These are phyloP conservation scores for Boletus rubroflammeus DNA, from an alignment of 768 basidiomycete species.

Conservation along the genomic window DNA sequence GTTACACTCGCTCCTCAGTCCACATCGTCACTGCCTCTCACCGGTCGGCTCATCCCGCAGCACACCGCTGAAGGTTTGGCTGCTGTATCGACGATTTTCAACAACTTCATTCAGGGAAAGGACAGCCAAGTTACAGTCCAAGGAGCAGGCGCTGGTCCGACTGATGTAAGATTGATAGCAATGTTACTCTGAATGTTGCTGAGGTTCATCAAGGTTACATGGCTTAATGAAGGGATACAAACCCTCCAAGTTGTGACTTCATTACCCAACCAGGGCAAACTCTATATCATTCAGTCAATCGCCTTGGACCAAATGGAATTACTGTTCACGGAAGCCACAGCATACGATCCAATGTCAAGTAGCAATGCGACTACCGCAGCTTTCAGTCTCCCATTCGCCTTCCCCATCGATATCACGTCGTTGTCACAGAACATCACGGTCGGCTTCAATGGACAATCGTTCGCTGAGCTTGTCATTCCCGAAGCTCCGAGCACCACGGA, in stretches of 20 bases:
- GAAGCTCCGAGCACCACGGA: slow-evolving; percentile 57
- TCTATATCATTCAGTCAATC: slow-evolving; percentile 64
- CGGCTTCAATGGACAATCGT: slow-evolving; percentile 47
- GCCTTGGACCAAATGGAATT: slow-evolving; percentile 55
- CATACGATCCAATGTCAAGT: slow-evolving; percentile 55
- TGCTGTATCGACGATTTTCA: slow-evolving; percentile 63
- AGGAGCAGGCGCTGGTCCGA: slow-evolving; percentile 55
- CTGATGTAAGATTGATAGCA: slow-evolving; percentile 40
- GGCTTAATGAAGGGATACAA: slow-evolving; percentile 72
- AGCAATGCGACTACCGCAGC: slow-evolving; percentile 58
- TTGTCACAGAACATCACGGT: slow-evolving; percentile 58
- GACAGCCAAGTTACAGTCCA: slow-evolving; percentile 57
- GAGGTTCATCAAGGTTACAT: slow-evolving; percentile 47
- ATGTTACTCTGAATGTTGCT: neutral
- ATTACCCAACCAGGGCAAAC: slow-evolving; percentile 59
- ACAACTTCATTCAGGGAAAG: slow-evolving; percentile 65
- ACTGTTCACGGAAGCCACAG: slow-evolving; percentile 52
- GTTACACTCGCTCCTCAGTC: slow-evolving; percentile 55
- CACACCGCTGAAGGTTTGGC: slow-evolving; percentile 47
- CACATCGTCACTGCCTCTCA: slow-evolving; percentile 49
- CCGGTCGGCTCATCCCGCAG: slow-evolving; percentile 66
- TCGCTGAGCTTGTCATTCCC: slow-evolving; percentile 60
- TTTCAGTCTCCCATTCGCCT: slow-evolving; percentile 66
- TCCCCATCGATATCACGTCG: slow-evolving; percentile 64
- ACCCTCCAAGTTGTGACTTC: slow-evolving; percentile 53